Percentiles rank a stretch among this genome's conserved stretches.
phyloP scores from a whole-genome alignment of 2,329 filamentous ascomycete genomes.

The Pyrenochaeta sp. region DNA sequence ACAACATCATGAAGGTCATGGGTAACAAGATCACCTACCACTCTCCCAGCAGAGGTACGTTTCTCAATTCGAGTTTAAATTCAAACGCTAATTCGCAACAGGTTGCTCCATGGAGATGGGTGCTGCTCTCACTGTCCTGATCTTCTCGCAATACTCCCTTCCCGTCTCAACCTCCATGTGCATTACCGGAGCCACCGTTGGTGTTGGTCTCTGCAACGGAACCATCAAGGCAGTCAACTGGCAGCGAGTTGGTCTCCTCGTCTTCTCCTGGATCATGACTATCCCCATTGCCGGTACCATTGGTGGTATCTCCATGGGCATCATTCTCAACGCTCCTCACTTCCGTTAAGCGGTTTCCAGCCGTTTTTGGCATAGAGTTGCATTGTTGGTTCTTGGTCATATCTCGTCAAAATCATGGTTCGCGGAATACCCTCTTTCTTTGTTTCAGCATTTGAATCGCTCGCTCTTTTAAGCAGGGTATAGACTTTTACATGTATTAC shows the following conservation, averaged over 20 bases:
- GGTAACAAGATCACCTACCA: conserved; percentile 82
- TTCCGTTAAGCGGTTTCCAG: conserved; percentile 36
- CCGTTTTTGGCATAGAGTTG: background rate
- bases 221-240: conserved; percentile 76
- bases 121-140: conserved; percentile 75
- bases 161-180: conserved; percentile 75
- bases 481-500: background rate
- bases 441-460: conserved; percentile 1
- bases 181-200: conserved; percentile 80
- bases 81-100: conserved; percentile 14
- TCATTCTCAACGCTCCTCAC: conserved; percentile 67
- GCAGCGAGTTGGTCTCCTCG: conserved; percentile 70
- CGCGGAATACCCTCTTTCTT: conserved; percentile 1
- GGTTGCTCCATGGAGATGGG: conserved; percentile 80
- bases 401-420: background rate
- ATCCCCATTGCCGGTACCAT: conserved; percentile 69
- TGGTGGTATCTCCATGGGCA: conserved; percentile 55
- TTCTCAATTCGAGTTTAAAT: background rate
- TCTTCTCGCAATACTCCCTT: conserved; percentile 78
- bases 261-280: conserved; percentile 71
- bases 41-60: conserved; percentile 58
- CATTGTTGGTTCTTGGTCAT: background rate
- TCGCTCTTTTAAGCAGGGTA: background rate
- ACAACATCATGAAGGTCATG: conserved; percentile 89
- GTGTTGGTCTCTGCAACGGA: conserved; percentile 79